Evolutionary conservation across 2,329 filamentous ascomycete species (phyloP).

Genomic region (Fusarium sp.): DNA sequence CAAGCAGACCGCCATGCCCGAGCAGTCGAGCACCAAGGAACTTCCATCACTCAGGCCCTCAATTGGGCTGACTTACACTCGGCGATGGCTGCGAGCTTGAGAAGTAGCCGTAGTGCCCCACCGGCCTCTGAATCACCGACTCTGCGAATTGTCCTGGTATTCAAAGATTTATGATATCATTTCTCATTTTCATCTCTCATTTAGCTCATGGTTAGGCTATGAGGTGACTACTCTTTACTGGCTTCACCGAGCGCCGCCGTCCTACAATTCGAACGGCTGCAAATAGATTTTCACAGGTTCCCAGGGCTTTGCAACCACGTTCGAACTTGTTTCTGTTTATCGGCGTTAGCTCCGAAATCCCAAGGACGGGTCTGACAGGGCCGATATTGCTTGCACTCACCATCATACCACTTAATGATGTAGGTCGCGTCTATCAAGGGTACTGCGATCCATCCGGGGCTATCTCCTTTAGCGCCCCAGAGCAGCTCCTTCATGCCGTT

Average conservation of each 20-base stretch:
- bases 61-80: neutral
- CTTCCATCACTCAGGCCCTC: neutral
- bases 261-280: neutral
- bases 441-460: constrained; percentile 27
- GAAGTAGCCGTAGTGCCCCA: neutral
- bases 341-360: neutral
- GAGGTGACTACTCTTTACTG: too few species aligned
- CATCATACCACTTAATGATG: constrained; percentile 26
- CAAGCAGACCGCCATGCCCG: neutral
- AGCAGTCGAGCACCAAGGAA: neutral
- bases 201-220: too few species aligned
- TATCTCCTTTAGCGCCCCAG: neutral
- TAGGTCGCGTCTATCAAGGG: neutral
- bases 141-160: neutral
- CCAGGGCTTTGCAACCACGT: constrained; percentile 2
- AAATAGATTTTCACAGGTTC: constrained; percentile 18
- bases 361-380: neutral
- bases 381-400: constrained; percentile 6
- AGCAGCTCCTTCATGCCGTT: constrained; percentile 3
- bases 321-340: constrained; percentile 13
- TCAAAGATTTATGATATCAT: too few species aligned
- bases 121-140: neutral
- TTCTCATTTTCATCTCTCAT: too few species aligned
- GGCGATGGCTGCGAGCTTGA: neutral
- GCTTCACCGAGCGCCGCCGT: too few species aligned